These are phyloP conservation scores for Epichloe hybrida DNA, from an alignment of 2,329 filamentous ascomycete genomes.

Conservation along the genomic window DNA sequence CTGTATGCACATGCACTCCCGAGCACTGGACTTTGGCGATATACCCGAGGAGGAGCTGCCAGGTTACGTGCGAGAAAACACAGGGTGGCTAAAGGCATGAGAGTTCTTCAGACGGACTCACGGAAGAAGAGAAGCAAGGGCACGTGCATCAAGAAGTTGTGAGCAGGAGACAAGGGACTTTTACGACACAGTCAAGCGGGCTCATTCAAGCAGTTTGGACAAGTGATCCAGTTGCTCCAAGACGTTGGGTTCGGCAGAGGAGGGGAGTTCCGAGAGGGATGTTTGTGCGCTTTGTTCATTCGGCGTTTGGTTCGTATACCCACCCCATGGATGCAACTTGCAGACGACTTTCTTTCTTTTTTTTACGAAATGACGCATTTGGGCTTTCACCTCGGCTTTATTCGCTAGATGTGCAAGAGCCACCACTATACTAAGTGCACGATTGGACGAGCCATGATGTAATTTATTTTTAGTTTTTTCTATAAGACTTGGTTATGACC, in stretches of 20 bases:
- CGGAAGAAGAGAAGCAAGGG: neutral
- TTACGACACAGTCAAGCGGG: conserved; percentile 7
- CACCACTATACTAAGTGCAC: neutral
- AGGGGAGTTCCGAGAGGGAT: neutral
- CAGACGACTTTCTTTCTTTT: no score
- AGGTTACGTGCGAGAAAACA: conserved; percentile 28
- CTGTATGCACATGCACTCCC: conserved; percentile 10
- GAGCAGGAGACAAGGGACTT: conserved; percentile 12
- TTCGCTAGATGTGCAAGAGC: no score
- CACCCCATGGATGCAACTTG: neutral
- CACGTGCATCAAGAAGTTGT: conserved; percentile 8
- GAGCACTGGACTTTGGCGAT: conserved; percentile 23
- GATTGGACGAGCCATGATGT: neutral
- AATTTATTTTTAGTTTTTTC: no score
- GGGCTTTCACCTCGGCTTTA: neutral
- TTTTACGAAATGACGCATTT: neutral
- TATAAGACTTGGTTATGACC: no score
- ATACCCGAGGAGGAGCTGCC: conserved; percentile 28
- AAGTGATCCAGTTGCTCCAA: neutral
- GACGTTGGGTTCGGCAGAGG: neutral
- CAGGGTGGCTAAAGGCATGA: conserved; percentile 30
- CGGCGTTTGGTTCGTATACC: conserved; percentile 1
- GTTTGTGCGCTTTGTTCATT: neutral
- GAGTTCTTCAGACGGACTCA: conserved; percentile 21
- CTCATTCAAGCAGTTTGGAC: neutral